Evolutionary conservation across 305 asterid genomes (phyloP).

Genomic region (Withania somnifera): DNA sequence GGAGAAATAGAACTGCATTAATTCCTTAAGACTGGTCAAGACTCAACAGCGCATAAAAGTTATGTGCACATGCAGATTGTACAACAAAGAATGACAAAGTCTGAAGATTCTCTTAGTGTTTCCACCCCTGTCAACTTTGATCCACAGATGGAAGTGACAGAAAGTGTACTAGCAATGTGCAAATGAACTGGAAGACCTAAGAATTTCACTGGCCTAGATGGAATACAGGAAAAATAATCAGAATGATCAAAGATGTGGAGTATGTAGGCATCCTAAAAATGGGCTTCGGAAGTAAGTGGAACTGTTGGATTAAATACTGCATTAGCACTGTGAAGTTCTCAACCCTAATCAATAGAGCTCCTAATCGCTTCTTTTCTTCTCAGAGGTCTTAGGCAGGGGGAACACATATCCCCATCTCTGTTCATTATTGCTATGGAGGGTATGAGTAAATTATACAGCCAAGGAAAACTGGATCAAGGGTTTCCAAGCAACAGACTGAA

Average conservation of each 20-base stretch:
- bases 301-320: no score
- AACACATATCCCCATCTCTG: no score
- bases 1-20: neutral
- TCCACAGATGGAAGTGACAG: neutral
- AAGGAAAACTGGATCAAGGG: no score
- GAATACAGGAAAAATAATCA: neutral
- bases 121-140: neutral
- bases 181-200: neutral
- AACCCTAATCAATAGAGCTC: no score
- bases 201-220: neutral
- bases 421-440: no score
- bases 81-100: neutral
- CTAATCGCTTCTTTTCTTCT: no score
- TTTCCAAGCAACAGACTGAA: no score
- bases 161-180: neutral
- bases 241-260: neutral
- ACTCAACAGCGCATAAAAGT: neutral
- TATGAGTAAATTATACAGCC: no score
- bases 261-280: neutral
- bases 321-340: no score
- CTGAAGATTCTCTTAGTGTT: neutral
- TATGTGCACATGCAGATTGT: neutral
- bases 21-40: neutral
- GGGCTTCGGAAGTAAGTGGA: neutral
- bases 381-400: no score